Evolutionary conservation across 2,329 filamentous ascomycete species (phyloP), one percentile per base, ranked within the genome.

Genomic region (Alternaria brassicicola): DNA sequence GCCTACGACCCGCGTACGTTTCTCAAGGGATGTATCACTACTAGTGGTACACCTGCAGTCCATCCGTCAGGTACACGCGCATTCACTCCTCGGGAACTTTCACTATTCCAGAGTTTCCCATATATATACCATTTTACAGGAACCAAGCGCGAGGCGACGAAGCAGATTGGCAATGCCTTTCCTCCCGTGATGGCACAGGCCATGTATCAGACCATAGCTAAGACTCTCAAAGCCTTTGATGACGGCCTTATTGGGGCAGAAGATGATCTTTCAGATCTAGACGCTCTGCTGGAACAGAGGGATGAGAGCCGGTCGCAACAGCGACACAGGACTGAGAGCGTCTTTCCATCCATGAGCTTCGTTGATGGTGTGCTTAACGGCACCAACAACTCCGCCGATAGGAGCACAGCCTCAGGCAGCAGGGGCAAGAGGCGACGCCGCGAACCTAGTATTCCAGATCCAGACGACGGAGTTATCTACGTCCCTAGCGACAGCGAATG

Each of bases 181-280:
- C 70, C 70, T 0, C 66, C 69, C 0, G 2, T 61, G 1, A 59
- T 66, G 19, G 67, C 64, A 1, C 51, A 61, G 3, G 15, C 35
- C 0, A 19, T 70, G 1, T 70, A 56, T 19, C 45, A 19, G 3
- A 19, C n/a, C 0, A 48, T 52, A 9, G 59, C 55, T 0, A 26
- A 61, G 15, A 69, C 66, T 0, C 47, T 71, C 0, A 65, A 73
- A 28, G 73, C 72, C 0, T 75, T 66, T 12, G 68, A 74, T 13
- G 8, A 67, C 3, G 70, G 70, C 0, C 26, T 69, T 3, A 69
- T 76, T 17, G 49, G 43, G 15, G 61, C 66, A 0, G 70, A 74
- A 23, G 70, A 74, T 2, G 61, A 70, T 0, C 41, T 74, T 0
- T 12, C 43, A 0, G 65, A 75, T 38, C 55, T 74, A 0, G 38